Evolutionary conservation across 192 early-diverging fungal species (phyloP), one percentile per base, ranked within the genome.

Genomic region (Coemansia sp.): DNA sequence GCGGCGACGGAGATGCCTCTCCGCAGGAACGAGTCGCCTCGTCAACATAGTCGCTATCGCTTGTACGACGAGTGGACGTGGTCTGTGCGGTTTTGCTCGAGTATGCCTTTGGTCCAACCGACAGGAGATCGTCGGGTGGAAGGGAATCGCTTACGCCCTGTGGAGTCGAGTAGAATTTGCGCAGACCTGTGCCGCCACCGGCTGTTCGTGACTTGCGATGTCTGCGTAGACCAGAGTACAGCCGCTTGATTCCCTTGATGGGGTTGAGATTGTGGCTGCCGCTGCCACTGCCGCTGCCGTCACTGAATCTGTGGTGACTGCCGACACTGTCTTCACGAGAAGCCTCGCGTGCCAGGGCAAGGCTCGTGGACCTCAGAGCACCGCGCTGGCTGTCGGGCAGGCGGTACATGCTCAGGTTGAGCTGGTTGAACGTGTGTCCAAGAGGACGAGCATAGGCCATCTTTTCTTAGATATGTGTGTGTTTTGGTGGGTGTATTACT

Each of bases 351-450:
- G 71, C 71, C 19, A 74, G 64, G 25, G 71, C 71, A 32, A 74
- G 55, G 11, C 60, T 62, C 0, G 71, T 74, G 5, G 64, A 53
- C 26, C 71, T 41, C 27, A 74, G 52, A 13, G 71, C 71, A 15
- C 71, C 71, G 48, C 71, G 71, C 64, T 74, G 63, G 6, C 71
- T 53, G 47, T 74, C 71, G 6, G 71, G 71, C 36, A 74, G 59
- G 29, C 71, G 58, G 64, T 74, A 74, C 71, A 74, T 74, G 55
- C 63, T 42, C 10, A 74, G 60, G 44, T 74, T 74, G 44, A 74
- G 64, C 51, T 74, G 71, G 51, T 74, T 74, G 47, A 74, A 74
- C 26, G 71, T 74, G n/a, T 74, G 71, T 34, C 71, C 71, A 34
- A 74, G 56, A 23, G 71, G 71, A 29, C 71, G 50, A 14, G 58